Percentiles rank a stretch among this genome's conserved stretches.
phyloP scores from a whole-genome alignment of 1,139 yeast species.

The Debaryomyces fabryi region DNA sequence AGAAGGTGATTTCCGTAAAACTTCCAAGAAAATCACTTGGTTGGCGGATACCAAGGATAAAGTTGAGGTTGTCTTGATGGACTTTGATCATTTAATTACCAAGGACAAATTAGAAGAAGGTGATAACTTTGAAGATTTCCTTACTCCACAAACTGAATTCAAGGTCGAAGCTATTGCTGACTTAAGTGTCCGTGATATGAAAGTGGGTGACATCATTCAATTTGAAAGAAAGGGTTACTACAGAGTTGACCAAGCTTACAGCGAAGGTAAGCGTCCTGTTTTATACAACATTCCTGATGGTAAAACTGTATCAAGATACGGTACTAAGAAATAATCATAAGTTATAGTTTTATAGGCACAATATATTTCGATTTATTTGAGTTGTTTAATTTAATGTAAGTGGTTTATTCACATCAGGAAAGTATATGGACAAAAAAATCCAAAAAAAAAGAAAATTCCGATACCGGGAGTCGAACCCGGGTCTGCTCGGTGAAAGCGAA shows the following conservation, averaged over 20 bases:
- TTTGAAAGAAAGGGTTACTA: constrained; percentile 94
- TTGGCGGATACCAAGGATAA: constrained; percentile 73
- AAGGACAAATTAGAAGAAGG: constrained; percentile 92
- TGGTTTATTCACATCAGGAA: no score
- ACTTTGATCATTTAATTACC: constrained; percentile 87
- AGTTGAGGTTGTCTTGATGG: constrained; percentile 71
- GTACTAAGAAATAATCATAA: constrained; percentile 46
- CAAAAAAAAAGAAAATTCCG: constrained; percentile 49
- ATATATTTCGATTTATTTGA: not conserved
- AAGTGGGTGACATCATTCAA: constrained; percentile 83
- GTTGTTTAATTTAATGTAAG: not conserved
- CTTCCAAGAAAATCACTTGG: constrained; percentile 91
- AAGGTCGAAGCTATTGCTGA: constrained; percentile 74
- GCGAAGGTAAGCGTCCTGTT: constrained; percentile 61
- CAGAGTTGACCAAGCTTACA: constrained; percentile 66
- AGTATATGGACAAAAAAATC: no score
- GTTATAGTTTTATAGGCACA: not conserved
- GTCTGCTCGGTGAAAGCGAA: constrained; percentile 81
- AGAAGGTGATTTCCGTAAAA: constrained; percentile 93
- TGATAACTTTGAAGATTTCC: constrained; percentile 84
- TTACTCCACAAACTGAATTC: constrained; percentile 82
- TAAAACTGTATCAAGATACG: constrained; percentile 80
- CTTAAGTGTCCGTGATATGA: constrained; percentile 66
- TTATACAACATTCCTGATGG: constrained; percentile 94
- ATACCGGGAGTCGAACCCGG: constrained; percentile 85